Percentiles rank a stretch among this genome's conserved stretches.
phyloP scores from a whole-genome alignment of 768 basidiomycete species.

The Russula dissimulans region DNA sequence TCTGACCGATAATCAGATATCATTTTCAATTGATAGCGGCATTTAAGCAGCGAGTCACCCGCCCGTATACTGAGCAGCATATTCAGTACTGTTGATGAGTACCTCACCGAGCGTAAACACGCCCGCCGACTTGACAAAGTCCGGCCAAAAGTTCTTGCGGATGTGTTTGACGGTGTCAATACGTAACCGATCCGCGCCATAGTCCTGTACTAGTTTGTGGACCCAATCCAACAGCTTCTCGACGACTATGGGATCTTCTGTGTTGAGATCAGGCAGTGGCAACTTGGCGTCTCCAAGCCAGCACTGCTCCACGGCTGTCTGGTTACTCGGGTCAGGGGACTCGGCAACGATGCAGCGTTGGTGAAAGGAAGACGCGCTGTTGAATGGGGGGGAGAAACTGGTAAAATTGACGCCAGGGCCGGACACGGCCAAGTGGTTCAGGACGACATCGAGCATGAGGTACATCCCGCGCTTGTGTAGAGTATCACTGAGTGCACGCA shows the following conservation, averaged over 20 bases:
- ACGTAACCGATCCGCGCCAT: conserved; percentile 44
- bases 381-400: conserved; percentile 27
- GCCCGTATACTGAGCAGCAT: conserved; percentile 36
- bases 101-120: conserved; percentile 53
- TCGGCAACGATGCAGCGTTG: conserved; percentile 33
- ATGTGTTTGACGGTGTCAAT: conserved; percentile 53
- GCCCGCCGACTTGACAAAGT: conserved; percentile 38
- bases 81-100: conserved; percentile 32
- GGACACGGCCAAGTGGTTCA: conserved; percentile 48
- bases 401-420: conserved; percentile 21
- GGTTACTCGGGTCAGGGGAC: conserved; percentile 28
- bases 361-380: conserved; percentile 32
- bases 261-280: conserved; percentile 51
- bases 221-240: conserved; percentile 41
- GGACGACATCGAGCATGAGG: conserved; percentile 54
- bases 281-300: conserved; percentile 49
- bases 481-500: conserved; percentile 38
- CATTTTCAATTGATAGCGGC: not conserved
- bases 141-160: conserved; percentile 44
- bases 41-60: conserved; percentile 12
- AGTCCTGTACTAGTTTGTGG: conserved; percentile 35
- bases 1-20: conserved; percentile 21
- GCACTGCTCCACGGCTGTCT: conserved; percentile 45
- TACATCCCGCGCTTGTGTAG: conserved; percentile 47
- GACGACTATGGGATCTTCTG: conserved; percentile 39